phyloP scores from a whole-genome alignment of 2,329 filamentous ascomycete species.

The Ilyonectria robusta region DNA sequence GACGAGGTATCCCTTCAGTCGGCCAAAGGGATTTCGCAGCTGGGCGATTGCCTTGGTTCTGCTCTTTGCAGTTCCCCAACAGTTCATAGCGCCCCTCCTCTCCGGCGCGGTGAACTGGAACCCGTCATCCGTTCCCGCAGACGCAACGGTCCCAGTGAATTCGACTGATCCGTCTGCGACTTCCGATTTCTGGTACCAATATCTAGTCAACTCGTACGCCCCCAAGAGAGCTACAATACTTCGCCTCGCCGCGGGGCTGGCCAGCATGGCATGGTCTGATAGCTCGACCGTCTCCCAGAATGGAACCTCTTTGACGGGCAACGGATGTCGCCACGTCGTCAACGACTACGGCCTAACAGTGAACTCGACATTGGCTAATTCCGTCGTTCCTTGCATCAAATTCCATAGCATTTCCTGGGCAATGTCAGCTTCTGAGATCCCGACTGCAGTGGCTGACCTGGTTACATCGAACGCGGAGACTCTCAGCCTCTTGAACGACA shows the following conservation, averaged over 20 bases:
- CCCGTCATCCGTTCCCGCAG: neutral
- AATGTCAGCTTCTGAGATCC: neutral
- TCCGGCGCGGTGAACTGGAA: neutral
- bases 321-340: neutral
- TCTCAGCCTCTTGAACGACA: neutral
- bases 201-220: neutral
- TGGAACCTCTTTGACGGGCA: neutral
- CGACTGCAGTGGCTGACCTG: neutral
- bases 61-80: neutral
- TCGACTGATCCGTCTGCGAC: neutral
- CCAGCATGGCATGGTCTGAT: neutral
- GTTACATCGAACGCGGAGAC: neutral
- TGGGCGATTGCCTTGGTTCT: neutral
- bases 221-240: neutral
- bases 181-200: neutral
- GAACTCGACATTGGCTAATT: conserved; percentile 1
- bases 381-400: conserved; percentile 12
- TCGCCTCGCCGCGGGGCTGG: no score
- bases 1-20: neutral
- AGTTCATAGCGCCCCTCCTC: neutral
- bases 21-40: neutral
- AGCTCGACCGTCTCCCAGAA: neutral
- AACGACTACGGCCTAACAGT: neutral
- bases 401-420: conserved; percentile 13
- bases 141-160: neutral